Conservation (phyloP, 1,284 basidiomycete species). For the Laetiporus sulphureus region DNA sequence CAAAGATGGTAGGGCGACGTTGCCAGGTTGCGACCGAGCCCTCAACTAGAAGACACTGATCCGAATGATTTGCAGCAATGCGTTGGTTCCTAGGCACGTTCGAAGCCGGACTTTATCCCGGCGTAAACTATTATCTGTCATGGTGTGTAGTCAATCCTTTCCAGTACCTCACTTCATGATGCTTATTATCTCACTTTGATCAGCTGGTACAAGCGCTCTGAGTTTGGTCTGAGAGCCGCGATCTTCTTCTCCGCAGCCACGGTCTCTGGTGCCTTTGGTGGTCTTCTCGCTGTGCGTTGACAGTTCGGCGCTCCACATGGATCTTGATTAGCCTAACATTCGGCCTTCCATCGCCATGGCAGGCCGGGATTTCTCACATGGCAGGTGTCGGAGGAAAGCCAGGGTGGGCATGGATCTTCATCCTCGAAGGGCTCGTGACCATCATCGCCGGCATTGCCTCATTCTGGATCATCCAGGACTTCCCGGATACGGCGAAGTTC, state of each 20-base stretch:
- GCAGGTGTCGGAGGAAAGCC: conserved; percentile 60
- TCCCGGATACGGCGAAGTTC: conserved; percentile 76
- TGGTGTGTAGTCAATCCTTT: conserved; percentile 35
- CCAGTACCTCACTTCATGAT: conserved; percentile 4
- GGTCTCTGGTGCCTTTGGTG: conserved; percentile 66
- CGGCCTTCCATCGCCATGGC: not conserved
- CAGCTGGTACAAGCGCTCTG: conserved; percentile 47
- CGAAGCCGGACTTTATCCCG: conserved; percentile 67
- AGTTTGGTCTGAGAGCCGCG: conserved; percentile 60
- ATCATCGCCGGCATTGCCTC: conserved; percentile 58
- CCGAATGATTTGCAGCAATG: too few relatives aligned
- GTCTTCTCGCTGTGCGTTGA: conserved; percentile 50
- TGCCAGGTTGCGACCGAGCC: not conserved
- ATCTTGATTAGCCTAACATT: too few relatives aligned
- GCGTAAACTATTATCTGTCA: conserved; percentile 64
- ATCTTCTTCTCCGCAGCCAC: conserved; percentile 73
- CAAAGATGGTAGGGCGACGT: not conserved
- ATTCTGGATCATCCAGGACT: conserved; percentile 77
- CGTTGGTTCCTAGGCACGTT: conserved; percentile 62
- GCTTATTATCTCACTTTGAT: conserved; percentile 1
- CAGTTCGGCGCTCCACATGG: too few relatives aligned
- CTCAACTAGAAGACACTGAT: too few relatives aligned
- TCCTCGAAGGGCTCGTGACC: conserved; percentile 59
- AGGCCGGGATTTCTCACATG: conserved; percentile 67
- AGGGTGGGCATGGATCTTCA: conserved; percentile 67